Evolutionary conservation across 768 basidiomycete species (phyloP).

Genomic region (Suillus hirtellus): DNA sequence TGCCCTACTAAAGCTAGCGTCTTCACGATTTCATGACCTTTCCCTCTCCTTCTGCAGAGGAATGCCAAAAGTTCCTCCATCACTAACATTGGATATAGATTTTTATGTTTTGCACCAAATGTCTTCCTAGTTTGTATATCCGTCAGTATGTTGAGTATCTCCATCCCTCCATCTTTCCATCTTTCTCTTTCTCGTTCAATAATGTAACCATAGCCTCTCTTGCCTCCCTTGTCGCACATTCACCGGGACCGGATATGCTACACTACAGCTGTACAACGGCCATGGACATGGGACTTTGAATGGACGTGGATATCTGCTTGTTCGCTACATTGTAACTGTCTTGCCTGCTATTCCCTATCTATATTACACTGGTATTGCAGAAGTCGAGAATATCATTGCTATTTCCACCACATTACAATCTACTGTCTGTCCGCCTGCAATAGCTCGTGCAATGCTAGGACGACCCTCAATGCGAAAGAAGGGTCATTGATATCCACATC

Average conservation of each 20-base stretch:
- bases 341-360: constrained; percentile 15
- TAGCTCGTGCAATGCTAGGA: constrained; percentile 21
- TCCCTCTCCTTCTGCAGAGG: background rate
- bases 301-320: constrained; percentile 54
- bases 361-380: constrained; percentile 15
- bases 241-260: constrained; percentile 16
- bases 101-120: constrained; percentile 19
- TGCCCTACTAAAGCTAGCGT: constrained; percentile 28
- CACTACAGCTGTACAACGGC: constrained; percentile 30
- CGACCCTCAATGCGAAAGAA: constrained; percentile 21
- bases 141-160: constrained; percentile 8
- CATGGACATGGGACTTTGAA: constrained; percentile 51
- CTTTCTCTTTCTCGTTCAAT: constrained; percentile 22
- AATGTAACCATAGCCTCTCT: constrained; percentile 12
- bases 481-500: constrained; percentile 29
- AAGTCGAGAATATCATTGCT: constrained; percentile 13
- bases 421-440: constrained; percentile 13
- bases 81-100: constrained; percentile 27
- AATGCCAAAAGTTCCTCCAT: constrained; percentile 3
- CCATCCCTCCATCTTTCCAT: constrained; percentile 16
- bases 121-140: constrained; percentile 8
- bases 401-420: constrained; percentile 1
- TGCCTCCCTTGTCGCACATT: constrained; percentile 15
- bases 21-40: constrained; percentile 1
- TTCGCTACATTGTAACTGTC: constrained; percentile 55